These are phyloP conservation scores for Pezicula neosporulosa DNA, from an alignment of 2,329 filamentous ascomycete genomes.

Conservation along the genomic window DNA sequence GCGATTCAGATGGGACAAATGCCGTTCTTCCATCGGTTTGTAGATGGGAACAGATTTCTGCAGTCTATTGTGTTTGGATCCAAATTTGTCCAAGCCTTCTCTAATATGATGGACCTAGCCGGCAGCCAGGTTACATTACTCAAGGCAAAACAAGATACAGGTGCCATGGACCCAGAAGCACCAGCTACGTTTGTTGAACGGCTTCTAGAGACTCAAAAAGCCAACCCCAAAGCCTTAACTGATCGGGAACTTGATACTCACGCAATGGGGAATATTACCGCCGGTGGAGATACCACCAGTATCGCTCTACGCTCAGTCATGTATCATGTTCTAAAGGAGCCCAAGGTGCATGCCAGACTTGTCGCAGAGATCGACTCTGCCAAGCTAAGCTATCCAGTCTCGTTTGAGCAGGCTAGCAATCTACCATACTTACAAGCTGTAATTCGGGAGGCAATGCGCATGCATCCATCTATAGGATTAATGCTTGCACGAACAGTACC, in stretches of 20 bases:
- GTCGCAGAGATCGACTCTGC: not conserved
- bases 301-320: not conserved
- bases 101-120: not conserved
- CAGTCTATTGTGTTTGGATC: not conserved
- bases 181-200: not conserved
- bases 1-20: not conserved
- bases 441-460: constrained; percentile 6
- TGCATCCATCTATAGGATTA: constrained; percentile 4
- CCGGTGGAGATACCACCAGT: not conserved
- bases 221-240: not conserved
- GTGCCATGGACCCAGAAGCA: not conserved
- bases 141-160: not conserved
- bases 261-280: not conserved
- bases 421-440: constrained; percentile 4
- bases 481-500: constrained; percentile 4
- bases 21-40: not conserved
- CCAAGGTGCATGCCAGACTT: not conserved
- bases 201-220: not conserved
- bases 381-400: not conserved
- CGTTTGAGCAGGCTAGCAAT: not conserved
- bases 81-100: too few relatives aligned
- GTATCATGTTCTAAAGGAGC: not conserved
- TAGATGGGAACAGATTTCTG: not conserved
- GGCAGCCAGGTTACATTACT: not conserved
- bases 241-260: not conserved